Evolutionary conservation across 805 yeast genomes (phyloP).

Genomic region (Myxozyma neotropica): DNA sequence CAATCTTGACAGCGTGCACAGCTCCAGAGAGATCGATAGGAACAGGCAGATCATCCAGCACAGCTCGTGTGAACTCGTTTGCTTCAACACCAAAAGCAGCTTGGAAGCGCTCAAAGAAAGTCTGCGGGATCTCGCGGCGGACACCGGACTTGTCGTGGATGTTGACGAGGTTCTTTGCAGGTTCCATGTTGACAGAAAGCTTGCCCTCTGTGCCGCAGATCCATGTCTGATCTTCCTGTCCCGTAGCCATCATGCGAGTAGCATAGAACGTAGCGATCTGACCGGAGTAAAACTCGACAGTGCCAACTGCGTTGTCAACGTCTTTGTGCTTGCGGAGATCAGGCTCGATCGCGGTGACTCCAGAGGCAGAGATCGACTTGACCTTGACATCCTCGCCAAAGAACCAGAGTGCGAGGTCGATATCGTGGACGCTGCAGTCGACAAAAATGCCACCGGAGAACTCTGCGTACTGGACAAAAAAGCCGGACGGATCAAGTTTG

Average conservation of each 20-base stretch:
- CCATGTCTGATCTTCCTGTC: slow-evolving; percentile 34
- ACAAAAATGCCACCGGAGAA: slow-evolving; percentile 37
- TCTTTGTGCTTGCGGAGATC: slow-evolving; percentile 32
- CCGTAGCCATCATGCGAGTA: slow-evolving; percentile 34
- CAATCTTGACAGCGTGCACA: slow-evolving; percentile 23
- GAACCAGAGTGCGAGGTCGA: slow-evolving; percentile 33
- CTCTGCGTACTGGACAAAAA: slow-evolving; percentile 32
- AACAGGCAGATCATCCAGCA: slow-evolving; percentile 28
- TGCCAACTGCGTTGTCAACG: slow-evolving; percentile 34
- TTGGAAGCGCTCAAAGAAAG: slow-evolving; percentile 33
- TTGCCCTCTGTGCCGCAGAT: slow-evolving; percentile 37
- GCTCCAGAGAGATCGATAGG: slow-evolving; percentile 24
- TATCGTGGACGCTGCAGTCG: slow-evolving; percentile 36
- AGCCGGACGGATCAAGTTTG: slow-evolving; percentile 21
- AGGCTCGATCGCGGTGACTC: slow-evolving; percentile 33
- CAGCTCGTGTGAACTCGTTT: slow-evolving; percentile 22
- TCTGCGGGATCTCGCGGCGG: slow-evolving; percentile 30
- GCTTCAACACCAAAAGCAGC: slow-evolving; percentile 32
- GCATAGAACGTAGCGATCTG: slow-evolving; percentile 31
- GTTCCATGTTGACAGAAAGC: slow-evolving; percentile 31
- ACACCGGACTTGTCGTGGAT: slow-evolving; percentile 33
- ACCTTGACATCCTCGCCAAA: slow-evolving; percentile 31
- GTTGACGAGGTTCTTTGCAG: slow-evolving; percentile 25
- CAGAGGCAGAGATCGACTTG: slow-evolving; percentile 28
- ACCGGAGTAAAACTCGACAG: slow-evolving; percentile 35